phyloP scores from a whole-genome alignment of 1,284 basidiomycete species.

The Tilletia indica region DNA sequence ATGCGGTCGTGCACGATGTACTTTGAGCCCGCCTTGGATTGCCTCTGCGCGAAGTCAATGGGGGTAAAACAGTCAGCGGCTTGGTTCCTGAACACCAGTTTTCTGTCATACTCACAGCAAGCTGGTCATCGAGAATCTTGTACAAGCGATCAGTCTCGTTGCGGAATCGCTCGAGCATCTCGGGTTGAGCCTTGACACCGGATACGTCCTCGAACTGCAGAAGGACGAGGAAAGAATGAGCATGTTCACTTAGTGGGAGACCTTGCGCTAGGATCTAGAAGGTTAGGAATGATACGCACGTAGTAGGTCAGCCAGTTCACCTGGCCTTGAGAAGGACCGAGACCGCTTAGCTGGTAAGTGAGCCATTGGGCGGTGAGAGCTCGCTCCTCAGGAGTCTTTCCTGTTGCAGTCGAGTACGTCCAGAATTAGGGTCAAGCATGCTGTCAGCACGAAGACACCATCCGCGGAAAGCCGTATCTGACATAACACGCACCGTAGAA shows the following conservation, averaged over 20 bases:
- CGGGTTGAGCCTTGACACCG: constrained; percentile 7
- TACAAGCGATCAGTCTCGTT: constrained; percentile 44
- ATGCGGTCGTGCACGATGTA: constrained; percentile 46
- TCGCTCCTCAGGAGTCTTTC: constrained; percentile 36
- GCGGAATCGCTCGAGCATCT: constrained; percentile 40
- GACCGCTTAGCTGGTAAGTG: constrained; percentile 38
- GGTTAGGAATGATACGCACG: not conserved
- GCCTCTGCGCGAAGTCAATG: constrained; percentile 15
- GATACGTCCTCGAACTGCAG: not conserved
- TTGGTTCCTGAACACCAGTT: no score
- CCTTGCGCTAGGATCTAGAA: no score
- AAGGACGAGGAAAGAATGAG: not conserved
- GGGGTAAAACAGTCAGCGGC: no score
- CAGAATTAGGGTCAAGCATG: not conserved
- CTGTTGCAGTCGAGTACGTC: constrained; percentile 12
- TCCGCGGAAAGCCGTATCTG: no score
- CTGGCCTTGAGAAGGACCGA: constrained; percentile 40
- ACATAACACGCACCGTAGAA: constrained; percentile 1
- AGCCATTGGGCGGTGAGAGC: constrained; percentile 41
- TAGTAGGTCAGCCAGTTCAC: constrained; percentile 26
- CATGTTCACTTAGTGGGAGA: not conserved
- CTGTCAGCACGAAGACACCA: constrained; percentile 22
- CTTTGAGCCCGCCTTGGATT: constrained; percentile 34
- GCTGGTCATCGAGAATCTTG: constrained; percentile 40
- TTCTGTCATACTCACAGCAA: constrained; percentile 22